Percentiles rank a stretch among this genome's conserved stretches.
Conservation (phyloP, 2,329 filamentous ascomycete species). For the Chaetomium sp. region DNA sequence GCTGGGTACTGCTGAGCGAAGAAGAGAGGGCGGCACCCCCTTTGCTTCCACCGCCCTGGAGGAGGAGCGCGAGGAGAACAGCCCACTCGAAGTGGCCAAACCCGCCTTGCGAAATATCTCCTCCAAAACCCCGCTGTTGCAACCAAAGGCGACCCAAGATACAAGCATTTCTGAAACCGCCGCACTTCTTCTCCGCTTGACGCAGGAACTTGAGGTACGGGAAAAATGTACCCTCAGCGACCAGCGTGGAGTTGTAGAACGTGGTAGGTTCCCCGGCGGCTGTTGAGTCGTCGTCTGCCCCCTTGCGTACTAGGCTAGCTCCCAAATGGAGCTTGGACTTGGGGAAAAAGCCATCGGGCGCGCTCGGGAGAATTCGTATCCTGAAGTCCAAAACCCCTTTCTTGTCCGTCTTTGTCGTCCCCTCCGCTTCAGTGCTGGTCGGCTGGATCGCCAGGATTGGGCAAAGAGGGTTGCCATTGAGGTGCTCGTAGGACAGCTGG, state of each 20-base stretch:
- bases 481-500: constrained; percentile 55
- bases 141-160: constrained; percentile 85
- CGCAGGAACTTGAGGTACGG: constrained; percentile 71
- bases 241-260: constrained; percentile 83
- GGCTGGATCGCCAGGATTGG: constrained; percentile 54
- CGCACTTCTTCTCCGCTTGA: constrained; percentile 59
- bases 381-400: constrained; percentile 39
- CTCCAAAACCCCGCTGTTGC: constrained; percentile 73
- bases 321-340: constrained; percentile 62
- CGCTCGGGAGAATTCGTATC: constrained; percentile 72
- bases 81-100: constrained; percentile 95
- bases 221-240: constrained; percentile 67
- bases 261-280: constrained; percentile 52
- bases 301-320: constrained; percentile 62
- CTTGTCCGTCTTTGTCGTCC: constrained; percentile 22
- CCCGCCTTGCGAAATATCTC: constrained; percentile 65
- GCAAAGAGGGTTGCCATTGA: constrained; percentile 69
- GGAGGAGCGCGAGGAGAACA: constrained; percentile 67
- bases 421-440: constrained; percentile 24
- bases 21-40: constrained; percentile 66
- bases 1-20: constrained; percentile 81
- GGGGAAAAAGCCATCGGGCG: constrained; percentile 63
- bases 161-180: constrained; percentile 75
- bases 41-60: constrained; percentile 69
- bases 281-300: constrained; percentile 40